Conservation (phyloP, 805 yeast species). For the Blastobotrys chiropterorum region DNA sequence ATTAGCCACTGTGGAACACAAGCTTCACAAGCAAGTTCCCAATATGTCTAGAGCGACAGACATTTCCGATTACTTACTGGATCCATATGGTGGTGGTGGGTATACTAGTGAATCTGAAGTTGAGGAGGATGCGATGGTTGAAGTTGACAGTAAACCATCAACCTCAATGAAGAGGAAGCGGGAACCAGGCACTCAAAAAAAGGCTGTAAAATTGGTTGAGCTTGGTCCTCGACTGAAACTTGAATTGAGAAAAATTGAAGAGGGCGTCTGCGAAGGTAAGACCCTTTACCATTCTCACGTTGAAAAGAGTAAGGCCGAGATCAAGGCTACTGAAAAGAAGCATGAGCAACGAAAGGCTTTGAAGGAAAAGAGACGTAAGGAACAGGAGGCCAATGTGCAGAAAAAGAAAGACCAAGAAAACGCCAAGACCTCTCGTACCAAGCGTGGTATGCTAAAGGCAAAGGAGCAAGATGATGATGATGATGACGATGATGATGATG, state of each 20-base stretch:
- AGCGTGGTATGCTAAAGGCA: slow-evolving; percentile 41
- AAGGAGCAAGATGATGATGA: slow-evolving; percentile 12
- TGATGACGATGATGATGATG: slow-evolving; percentile 23
- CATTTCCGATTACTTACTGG: slow-evolving; percentile 76
- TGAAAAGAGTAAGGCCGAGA: slow-evolving; percentile 57
- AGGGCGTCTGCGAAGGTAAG: slow-evolving; percentile 84
- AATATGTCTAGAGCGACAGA: slow-evolving; percentile 62
- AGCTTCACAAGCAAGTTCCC: slow-evolving; percentile 60
- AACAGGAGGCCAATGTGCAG: slow-evolving; percentile 72
- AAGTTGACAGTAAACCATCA: slow-evolving; percentile 9
- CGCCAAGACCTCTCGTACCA: slow-evolving; percentile 65
- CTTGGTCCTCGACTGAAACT: slow-evolving; percentile 85
- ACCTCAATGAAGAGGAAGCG: slow-evolving; percentile 13
- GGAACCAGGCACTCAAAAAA: slow-evolving; percentile 41
- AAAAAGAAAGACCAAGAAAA: slow-evolving; percentile 65
- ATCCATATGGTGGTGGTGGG: slow-evolving; percentile 73
- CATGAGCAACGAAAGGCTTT: slow-evolving; percentile 58
- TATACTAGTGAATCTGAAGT: slow-evolving; percentile 89
- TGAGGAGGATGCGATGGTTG: slow-evolving; percentile 49
- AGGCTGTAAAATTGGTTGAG: slow-evolving; percentile 88
- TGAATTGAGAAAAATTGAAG: slow-evolving; percentile 79
- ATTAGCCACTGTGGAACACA: slow-evolving; percentile 55
- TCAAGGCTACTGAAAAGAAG: slow-evolving; percentile 52
- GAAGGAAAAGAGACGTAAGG: slow-evolving; percentile 65
- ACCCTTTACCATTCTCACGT: slow-evolving; percentile 75